phyloP scores from a whole-genome alignment of 352 stramenopile species.

The Phytophthora niederhauseri region DNA sequence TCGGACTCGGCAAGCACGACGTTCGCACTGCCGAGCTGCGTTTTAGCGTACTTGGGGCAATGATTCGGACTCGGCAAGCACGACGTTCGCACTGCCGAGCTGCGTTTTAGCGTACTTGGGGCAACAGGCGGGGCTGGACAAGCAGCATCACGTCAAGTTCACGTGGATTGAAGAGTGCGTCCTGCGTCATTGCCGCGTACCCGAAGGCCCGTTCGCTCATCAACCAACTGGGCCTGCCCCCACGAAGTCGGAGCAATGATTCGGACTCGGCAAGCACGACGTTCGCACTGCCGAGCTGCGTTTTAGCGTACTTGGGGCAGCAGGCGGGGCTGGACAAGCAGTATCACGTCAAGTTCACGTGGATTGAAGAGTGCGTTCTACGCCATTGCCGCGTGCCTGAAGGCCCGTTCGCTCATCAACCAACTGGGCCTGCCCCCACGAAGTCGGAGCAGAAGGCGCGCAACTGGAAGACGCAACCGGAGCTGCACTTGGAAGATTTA shows the following conservation, averaged over 20 bases:
- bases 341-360: slow-evolving; percentile 74
- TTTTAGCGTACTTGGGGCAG: slow-evolving; percentile 64
- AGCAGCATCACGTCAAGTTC: slow-evolving; percentile 74
- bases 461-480: slow-evolving; percentile 59
- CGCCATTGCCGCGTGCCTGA: slow-evolving; percentile 62
- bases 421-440: slow-evolving; percentile 12
- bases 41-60: slow-evolving; percentile 64
- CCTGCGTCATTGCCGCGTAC: slow-evolving; percentile 50
- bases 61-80: slow-evolving; percentile 23
- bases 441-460: slow-evolving; percentile 22
- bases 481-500: slow-evolving; percentile 58
- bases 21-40: slow-evolving; percentile 60
- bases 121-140: slow-evolving; percentile 48
- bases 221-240: slow-evolving; percentile 20
- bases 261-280: slow-evolving; percentile 23
- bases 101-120: slow-evolving; percentile 67
- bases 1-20: slow-evolving; percentile 23
- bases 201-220: slow-evolving; percentile 56
- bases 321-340: slow-evolving; percentile 54
- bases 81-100: slow-evolving; percentile 52
- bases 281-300: slow-evolving; percentile 60
- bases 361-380: slow-evolving; percentile 83
- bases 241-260: slow-evolving; percentile 12
- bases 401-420: slow-evolving; percentile 45
- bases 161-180: slow-evolving; percentile 87